Percentiles rank a stretch among this genome's conserved stretches.
phyloP scores from a whole-genome alignment of 148 eudicot genomes.

The Polygonum maritimum region DNA sequence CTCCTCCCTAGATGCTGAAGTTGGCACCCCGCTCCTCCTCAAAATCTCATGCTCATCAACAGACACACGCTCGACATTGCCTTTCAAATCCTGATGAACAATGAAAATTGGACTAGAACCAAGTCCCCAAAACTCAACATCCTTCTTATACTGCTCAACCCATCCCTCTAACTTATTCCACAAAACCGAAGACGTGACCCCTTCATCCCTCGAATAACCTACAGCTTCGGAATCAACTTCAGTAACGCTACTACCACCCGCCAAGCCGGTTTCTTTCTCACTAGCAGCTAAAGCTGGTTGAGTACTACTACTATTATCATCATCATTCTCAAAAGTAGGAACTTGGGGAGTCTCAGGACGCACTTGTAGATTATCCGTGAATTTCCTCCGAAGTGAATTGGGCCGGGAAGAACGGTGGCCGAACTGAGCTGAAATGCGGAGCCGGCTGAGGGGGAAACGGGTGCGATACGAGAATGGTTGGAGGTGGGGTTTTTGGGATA shows the following conservation, averaged over 20 bases:
- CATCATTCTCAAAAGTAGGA: slow-evolving; percentile 22
- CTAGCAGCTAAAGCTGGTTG: slow-evolving; percentile 17
- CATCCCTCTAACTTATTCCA: slow-evolving; percentile 58
- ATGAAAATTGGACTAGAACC: slow-evolving; percentile 65
- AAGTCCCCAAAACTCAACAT: slow-evolving; percentile 73
- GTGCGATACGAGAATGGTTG: slow-evolving; percentile 14
- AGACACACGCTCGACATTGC: slow-evolving; percentile 47
- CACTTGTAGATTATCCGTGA: slow-evolving; percentile 39
- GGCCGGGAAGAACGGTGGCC: slow-evolving; percentile 42
- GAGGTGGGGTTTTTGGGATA: slow-evolving; percentile 19
- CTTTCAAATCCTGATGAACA: slow-evolving; percentile 43
- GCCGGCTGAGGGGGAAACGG: slow-evolving; percentile 17
- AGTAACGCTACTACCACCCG: slow-evolving; percentile 14
- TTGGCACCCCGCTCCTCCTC: slow-evolving; percentile 46
- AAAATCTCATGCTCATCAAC: slow-evolving; percentile 72
- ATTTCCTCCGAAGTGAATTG: slow-evolving; percentile 64
- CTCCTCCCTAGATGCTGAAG: slow-evolving; percentile 20
- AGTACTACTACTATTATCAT: not conserved
- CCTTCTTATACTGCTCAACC: slow-evolving; percentile 66
- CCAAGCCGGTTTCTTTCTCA: slow-evolving; percentile 11
- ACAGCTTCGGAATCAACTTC: slow-evolving; percentile 19
- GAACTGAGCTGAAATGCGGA: slow-evolving; percentile 39
- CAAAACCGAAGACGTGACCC: slow-evolving; percentile 34
- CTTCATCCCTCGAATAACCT: slow-evolving; percentile 11
- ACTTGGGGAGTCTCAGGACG: slow-evolving; percentile 21